Evolutionary conservation across 306 rosid species (phyloP).

Genomic region (Citrullus mucosospermus): DNA sequence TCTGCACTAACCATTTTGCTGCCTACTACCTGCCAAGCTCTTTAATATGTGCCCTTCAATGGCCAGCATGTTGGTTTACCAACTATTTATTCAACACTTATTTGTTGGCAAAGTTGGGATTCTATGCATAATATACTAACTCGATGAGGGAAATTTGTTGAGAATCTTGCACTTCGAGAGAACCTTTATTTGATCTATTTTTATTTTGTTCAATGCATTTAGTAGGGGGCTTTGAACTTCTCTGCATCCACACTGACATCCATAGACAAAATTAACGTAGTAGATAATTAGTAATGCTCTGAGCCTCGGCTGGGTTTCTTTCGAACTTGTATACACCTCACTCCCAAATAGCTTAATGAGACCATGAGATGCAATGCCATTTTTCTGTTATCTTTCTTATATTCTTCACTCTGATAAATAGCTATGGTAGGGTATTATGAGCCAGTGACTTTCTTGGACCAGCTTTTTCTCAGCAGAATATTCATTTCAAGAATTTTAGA

Average conservation of each 20-base stretch:
- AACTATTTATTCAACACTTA: background rate
- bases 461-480: background rate
- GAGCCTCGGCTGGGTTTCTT: background rate
- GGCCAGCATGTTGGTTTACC: background rate
- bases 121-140: background rate
- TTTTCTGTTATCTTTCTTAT: background rate
- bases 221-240: background rate
- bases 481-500: background rate
- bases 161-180: background rate
- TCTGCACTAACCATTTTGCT: background rate
- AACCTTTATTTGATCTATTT: too few species aligned
- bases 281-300: background rate
- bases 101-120: background rate
- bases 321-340: background rate
- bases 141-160: background rate
- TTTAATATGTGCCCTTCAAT: background rate
- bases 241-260: background rate
- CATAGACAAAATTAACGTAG: background rate
- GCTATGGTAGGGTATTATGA: background rate
- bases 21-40: background rate
- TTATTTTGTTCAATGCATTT: background rate
- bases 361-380: background rate
- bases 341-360: background rate
- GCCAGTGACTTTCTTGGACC: background rate
- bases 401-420: background rate